Percentiles rank a stretch among this genome's conserved stretches.
phyloP scores from a whole-genome alignment of 768 basidiomycete species.

The Tulasnella sp. region DNA sequence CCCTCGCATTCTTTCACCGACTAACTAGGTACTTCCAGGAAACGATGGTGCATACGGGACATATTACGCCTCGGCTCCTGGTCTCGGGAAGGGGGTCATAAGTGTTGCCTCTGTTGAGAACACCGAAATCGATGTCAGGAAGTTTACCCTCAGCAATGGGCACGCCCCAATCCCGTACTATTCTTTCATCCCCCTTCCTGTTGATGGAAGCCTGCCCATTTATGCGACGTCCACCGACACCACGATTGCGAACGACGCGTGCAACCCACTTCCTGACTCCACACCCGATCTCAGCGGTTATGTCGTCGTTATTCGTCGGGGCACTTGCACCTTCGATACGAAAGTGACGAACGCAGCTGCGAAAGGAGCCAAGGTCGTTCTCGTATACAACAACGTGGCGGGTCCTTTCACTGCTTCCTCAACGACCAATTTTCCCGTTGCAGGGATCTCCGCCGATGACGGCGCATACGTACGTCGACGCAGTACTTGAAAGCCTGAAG shows the following conservation, averaged over 20 bases:
- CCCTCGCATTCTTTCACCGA: not conserved
- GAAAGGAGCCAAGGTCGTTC: slow-evolving; percentile 36
- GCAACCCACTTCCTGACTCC: slow-evolving; percentile 24
- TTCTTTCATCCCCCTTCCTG: slow-evolving; percentile 21
- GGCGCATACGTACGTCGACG: slow-evolving; percentile 27
- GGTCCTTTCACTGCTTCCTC: slow-evolving; percentile 33
- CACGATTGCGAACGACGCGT: slow-evolving; percentile 26
- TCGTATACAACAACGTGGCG: slow-evolving; percentile 31
- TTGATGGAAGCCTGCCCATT: slow-evolving; percentile 24
- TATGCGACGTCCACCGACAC: slow-evolving; percentile 28
- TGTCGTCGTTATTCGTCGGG: slow-evolving; percentile 28
- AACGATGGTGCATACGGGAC: slow-evolving; percentile 28
- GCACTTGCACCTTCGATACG: slow-evolving; percentile 26
- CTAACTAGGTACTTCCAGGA: not conserved
- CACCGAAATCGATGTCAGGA: not conserved
- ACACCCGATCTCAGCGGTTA: slow-evolving; percentile 26
- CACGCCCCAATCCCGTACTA: slow-evolving; percentile 45
- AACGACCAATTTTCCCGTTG: slow-evolving; percentile 20
- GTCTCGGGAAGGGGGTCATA: slow-evolving; percentile 25
- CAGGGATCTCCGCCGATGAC: slow-evolving; percentile 43
- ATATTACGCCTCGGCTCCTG: slow-evolving; percentile 27
- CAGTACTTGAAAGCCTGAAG: not conserved
- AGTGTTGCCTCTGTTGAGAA: slow-evolving; percentile 24
- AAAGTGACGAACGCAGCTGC: slow-evolving; percentile 46
- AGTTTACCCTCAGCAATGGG: slow-evolving; percentile 15